Evolutionary conservation across 768 basidiomycete genomes (phyloP).

Genomic region (Chalciporus pseudorubinellus): DNA sequence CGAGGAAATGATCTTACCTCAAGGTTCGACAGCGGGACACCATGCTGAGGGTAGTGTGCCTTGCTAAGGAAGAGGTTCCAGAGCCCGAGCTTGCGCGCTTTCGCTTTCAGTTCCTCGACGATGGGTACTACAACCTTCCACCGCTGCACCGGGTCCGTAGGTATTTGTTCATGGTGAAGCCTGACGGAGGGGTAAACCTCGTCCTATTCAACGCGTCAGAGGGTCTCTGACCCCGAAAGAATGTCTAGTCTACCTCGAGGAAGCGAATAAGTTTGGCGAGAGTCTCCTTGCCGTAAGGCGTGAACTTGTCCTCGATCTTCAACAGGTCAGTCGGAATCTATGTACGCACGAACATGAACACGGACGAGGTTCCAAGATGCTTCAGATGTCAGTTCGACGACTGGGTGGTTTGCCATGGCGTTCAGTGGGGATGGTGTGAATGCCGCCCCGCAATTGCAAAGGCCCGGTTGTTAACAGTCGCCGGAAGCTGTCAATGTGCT

Average conservation of each 20-base stretch:
- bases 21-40: conserved; percentile 88
- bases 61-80: conserved; percentile 99
- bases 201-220: conserved; percentile 47
- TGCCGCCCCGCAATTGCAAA: too few relatives aligned
- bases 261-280: conserved; percentile 82
- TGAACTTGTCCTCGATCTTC: conserved; percentile 91
- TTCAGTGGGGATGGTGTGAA: neutral
- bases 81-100: conserved; percentile 83
- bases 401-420: conserved; percentile 63
- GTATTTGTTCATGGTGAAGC: conserved; percentile 79
- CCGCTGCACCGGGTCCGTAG: conserved; percentile 64
- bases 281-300: conserved; percentile 82
- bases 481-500: too few relatives aligned
- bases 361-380: conserved; percentile 86
- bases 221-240: neutral
- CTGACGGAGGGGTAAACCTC: conserved; percentile 81
- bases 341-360: conserved; percentile 2
- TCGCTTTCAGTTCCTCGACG: conserved; percentile 79
- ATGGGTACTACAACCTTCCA: conserved; percentile 86
- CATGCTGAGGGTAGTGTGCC: conserved; percentile 85
- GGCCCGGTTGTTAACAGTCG: conserved; percentile 12
- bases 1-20: conserved; percentile 54
- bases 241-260: conserved; percentile 57
- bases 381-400: conserved; percentile 75
- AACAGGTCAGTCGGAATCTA: conserved; percentile 5